These are phyloP conservation scores for Euryodendron excelsum DNA, from an alignment of 148 eudicot genomes.

Conservation along the genomic window DNA sequence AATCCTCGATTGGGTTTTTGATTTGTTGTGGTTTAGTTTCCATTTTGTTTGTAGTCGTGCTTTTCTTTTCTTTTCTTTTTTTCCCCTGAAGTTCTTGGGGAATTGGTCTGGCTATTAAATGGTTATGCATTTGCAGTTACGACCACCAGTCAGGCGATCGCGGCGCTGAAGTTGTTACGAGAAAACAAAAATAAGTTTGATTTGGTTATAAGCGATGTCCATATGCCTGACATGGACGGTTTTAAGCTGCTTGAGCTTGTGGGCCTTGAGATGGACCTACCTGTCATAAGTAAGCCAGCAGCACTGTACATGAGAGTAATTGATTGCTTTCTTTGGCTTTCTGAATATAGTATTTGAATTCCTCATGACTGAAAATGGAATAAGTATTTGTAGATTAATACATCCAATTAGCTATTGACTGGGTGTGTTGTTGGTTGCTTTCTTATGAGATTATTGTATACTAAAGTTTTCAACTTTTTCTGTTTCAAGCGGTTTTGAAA, in stretches of 20 bases:
- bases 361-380: not conserved
- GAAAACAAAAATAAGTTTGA: slow-evolving; percentile 52
- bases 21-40: not conserved
- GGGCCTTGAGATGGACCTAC: slow-evolving; percentile 66
- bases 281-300: slow-evolving; percentile 51
- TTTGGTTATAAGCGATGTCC: slow-evolving; percentile 61
- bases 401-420: not conserved
- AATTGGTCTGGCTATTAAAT: not conserved
- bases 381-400: not conserved
- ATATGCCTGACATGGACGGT: slow-evolving; percentile 74
- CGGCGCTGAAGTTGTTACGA: slow-evolving; percentile 46
- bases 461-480: not conserved
- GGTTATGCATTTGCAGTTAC: slow-evolving; percentile 40
- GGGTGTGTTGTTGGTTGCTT: not conserved
- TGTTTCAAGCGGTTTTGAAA: too few species aligned
- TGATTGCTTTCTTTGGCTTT: not conserved
- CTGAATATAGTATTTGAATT: too few species aligned
- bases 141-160: slow-evolving; percentile 41
- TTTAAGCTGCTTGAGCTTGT: slow-evolving; percentile 65
- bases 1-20: too few species aligned
- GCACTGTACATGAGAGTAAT: not conserved
- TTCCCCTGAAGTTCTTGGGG: not conserved
- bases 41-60: not conserved
- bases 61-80: too few species aligned
- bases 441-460: not conserved